These are phyloP conservation scores for Beauveria australis DNA, from an alignment of 2,329 filamentous ascomycete genomes.

Conservation along the genomic window DNA sequence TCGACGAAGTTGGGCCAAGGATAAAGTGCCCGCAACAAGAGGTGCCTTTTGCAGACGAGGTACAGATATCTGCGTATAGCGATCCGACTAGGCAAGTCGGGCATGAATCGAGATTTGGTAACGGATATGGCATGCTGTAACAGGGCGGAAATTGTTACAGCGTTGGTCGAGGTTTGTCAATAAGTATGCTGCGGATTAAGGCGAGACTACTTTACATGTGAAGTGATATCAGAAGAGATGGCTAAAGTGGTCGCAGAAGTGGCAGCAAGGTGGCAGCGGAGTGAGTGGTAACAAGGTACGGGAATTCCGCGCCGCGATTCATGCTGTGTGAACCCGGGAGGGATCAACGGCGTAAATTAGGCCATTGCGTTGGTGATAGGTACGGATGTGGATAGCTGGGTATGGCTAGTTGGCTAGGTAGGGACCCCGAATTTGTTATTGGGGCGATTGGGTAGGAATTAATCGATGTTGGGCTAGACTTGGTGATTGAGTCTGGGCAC, in stretches of 20 bases:
- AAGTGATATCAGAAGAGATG: not conserved
- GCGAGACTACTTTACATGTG: not conserved
- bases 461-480: too few species aligned
- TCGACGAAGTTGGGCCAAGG: not conserved
- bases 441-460: not conserved
- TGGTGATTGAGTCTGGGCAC: too few species aligned
- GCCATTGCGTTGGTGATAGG: not conserved
- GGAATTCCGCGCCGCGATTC: not conserved
- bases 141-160: not conserved
- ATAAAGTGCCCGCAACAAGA: not conserved
- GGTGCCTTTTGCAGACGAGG: not conserved
- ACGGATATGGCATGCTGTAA: not conserved
- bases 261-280: too few species aligned
- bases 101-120: not conserved
- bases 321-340: not conserved
- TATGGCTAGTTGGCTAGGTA: not conserved
- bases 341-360: not conserved
- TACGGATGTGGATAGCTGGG: not conserved
- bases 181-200: too few species aligned
- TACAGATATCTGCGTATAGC: not conserved
- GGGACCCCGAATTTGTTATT: not conserved
- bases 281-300: too few species aligned
- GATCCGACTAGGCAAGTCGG: not conserved
- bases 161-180: not conserved
- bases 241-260: too few species aligned